phyloP scores from a whole-genome alignment of 495 filamentous ascomycete species.

The Penicillium psychrofluorescens region DNA sequence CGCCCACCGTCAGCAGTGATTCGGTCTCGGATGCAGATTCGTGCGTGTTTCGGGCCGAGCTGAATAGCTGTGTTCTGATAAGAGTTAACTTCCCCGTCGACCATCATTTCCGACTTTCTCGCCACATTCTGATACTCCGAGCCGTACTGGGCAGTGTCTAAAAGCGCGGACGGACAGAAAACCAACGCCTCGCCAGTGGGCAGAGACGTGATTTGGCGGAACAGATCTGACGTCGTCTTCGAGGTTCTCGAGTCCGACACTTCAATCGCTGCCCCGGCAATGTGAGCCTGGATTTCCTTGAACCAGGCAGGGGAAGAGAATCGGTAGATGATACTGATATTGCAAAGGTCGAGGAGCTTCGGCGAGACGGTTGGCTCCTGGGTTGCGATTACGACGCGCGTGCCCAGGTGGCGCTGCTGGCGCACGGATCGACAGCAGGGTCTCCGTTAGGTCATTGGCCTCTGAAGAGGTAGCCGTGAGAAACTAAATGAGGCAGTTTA shows the following conservation, averaged over 20 bases:
- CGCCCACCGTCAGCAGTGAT: too few species aligned
- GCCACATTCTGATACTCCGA: too few species aligned
- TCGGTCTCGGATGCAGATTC: too few species aligned
- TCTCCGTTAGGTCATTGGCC: conserved; percentile 50
- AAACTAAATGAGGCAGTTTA: conserved; percentile 27
- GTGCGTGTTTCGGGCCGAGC: too few species aligned
- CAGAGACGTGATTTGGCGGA: conserved; percentile 47
- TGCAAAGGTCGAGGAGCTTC: conserved; percentile 62
- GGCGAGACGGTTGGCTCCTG: conserved; percentile 73
- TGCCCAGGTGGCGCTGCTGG: conserved; percentile 63
- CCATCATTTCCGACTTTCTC: too few species aligned
- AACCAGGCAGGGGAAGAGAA: conserved; percentile 72
- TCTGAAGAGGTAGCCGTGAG: conserved; percentile 26
- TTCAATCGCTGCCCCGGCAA: conserved; percentile 39
- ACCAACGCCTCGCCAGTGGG: conserved; percentile 57
- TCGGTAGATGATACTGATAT: conserved; percentile 63
- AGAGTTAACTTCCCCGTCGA: too few species aligned
- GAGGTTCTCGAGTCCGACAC: conserved; percentile 5
- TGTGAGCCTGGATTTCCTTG: conserved; percentile 46
- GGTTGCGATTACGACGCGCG: conserved; percentile 62
- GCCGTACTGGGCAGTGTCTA: too few species aligned
- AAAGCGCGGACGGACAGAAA: conserved; percentile 42
- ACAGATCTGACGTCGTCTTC: conserved; percentile 30
- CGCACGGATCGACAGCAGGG: conserved; percentile 57
- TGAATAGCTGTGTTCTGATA: too few species aligned